Base-by-base conservation (phyloP, 768 basidiomycete species). In the Phaeolepiota aurea region DNA sequence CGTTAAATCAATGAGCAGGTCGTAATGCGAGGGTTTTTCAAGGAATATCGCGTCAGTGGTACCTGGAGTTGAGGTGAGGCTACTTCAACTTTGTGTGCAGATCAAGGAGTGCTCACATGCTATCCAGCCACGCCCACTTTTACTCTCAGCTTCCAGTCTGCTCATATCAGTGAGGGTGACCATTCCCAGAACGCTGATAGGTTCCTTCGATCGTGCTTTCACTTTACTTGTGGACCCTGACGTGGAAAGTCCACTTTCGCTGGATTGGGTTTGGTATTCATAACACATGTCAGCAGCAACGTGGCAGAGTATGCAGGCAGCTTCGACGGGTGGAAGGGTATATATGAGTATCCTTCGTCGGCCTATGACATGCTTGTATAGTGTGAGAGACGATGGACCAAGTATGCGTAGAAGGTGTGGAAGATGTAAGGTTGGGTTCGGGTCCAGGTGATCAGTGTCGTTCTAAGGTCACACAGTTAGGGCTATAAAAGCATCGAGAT, bases 41-140 rank as follows among this genome's bases (percentile, higher is more conserved):
- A 89, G 65, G 61, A 86, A 90, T 13, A 91, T 74, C 5, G 87
- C 79, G 47, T 91, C 88, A 1, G 88, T 88, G 7, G 88, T 87
- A 53, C 77, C 76, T 78, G 39, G 21, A 38, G 5, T 25, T 38
- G 25, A 42, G 22, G 42, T 23, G 28, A 34, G 38, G 18, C 48
- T 23, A 35, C 46, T 19, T 30, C 18, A 42, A n/a, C 14, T 32
- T 15, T 12, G 36, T 31, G n/a, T n/a, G n/a, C n/a, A n/a, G n/a
- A n/a, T n/a, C n/a, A n/a, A n/a, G n/a, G n/a, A n/a, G n/a, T 7
- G 63, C 74, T 46, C 56, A 74, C 87, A 90, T 21, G 87, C 87
- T 40, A 90, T 76, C 87, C 87, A 91, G 14, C 87, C 87, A 4
- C 72, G 64, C 3, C 84, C 83, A 2, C 60, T 68, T 47, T 64